phyloP scores from a whole-genome alignment of 495 filamentous ascomycete species.

The Trichoderma orchidacearum region DNA sequence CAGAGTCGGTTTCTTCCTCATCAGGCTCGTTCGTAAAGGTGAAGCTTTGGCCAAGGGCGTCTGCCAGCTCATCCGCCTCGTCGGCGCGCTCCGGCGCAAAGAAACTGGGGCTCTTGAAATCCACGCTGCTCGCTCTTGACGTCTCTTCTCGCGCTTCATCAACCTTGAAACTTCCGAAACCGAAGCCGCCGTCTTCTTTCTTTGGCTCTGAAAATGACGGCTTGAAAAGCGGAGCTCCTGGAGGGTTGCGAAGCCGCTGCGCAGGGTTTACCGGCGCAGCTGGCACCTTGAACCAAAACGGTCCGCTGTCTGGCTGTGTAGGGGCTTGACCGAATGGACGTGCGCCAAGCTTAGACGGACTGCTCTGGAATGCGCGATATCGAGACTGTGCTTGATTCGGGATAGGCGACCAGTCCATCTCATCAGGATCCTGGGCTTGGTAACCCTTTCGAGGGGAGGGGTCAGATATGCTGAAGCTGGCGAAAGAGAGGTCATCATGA shows the following conservation, averaged over 20 bases:
- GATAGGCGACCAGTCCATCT: constrained; percentile 77
- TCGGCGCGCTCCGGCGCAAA: background rate
- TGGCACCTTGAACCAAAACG: constrained; percentile 49
- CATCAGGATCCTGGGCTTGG: constrained; percentile 24
- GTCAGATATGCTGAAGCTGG: constrained; percentile 1
- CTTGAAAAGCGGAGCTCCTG: constrained; percentile 9
- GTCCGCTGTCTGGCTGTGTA: constrained; percentile 20
- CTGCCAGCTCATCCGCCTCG: background rate
- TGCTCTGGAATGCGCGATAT: constrained; percentile 32
- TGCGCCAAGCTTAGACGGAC: constrained; percentile 26
- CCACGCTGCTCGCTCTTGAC: background rate
- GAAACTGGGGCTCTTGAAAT: background rate
- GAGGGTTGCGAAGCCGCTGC: constrained; percentile 48
- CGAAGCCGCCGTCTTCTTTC: background rate
- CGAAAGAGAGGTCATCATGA: background rate
- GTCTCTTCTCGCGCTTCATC: background rate
- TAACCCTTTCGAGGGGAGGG: background rate
- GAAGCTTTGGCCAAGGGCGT: background rate
- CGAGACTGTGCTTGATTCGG: constrained; percentile 21
- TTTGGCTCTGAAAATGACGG: background rate
- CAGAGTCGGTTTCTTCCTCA: background rate
- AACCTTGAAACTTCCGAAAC: background rate
- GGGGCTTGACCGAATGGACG: constrained; percentile 45
- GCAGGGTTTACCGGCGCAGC: constrained; percentile 50
- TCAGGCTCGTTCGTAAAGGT: background rate